A percentile compares a stretch with the other conserved stretches of the same genome.
Evolutionary conservation across 2,329 filamentous ascomycete species (phyloP).

Genomic region (Aureobasidium sp.): DNA sequence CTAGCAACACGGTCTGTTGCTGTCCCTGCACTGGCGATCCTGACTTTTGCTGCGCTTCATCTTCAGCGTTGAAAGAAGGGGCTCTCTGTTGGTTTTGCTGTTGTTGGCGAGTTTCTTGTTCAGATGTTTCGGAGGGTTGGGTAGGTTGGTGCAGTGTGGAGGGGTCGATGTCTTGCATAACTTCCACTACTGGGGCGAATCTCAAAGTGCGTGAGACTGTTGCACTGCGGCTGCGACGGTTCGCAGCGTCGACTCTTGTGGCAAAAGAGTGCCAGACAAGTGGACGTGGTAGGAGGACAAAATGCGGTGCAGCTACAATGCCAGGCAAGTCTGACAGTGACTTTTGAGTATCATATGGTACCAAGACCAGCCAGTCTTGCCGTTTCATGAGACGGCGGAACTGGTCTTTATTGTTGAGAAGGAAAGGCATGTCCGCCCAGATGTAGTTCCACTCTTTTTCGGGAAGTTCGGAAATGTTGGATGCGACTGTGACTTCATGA

Average conservation of each 20-base stretch:
- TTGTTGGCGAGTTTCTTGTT: background rate
- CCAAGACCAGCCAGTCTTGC: slow-evolving; percentile 4
- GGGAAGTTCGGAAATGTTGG: background rate
- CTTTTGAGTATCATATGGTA: slow-evolving; percentile 13
- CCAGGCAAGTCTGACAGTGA: slow-evolving; percentile 9
- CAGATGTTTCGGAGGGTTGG: background rate
- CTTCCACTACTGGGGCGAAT: slow-evolving; percentile 13
- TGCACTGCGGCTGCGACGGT: slow-evolving; percentile 1
- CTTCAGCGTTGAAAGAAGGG: background rate
- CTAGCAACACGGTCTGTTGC: slow-evolving; percentile 13
- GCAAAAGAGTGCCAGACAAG: slow-evolving; percentile 15
- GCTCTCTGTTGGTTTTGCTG: slow-evolving; percentile 3
- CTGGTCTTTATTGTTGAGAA: slow-evolving; percentile 7
- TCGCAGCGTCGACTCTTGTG: background rate
- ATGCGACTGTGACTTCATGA: background rate
- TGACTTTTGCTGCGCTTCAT: background rate
- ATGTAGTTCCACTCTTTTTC: slow-evolving; percentile 6
- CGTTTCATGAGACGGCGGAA: slow-evolving; percentile 6
- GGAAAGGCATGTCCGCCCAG: slow-evolving; percentile 14
- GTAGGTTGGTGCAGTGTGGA: background rate
- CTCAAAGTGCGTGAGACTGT: slow-evolving; percentile 2
- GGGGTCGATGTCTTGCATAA: background rate
- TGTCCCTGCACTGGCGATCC: background rate
- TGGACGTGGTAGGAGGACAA: slow-evolving; percentile 7
- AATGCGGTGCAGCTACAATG: background rate